phyloP scores from a whole-genome alignment of 148 eudicot genomes.

The Camellia sinensis region DNA sequence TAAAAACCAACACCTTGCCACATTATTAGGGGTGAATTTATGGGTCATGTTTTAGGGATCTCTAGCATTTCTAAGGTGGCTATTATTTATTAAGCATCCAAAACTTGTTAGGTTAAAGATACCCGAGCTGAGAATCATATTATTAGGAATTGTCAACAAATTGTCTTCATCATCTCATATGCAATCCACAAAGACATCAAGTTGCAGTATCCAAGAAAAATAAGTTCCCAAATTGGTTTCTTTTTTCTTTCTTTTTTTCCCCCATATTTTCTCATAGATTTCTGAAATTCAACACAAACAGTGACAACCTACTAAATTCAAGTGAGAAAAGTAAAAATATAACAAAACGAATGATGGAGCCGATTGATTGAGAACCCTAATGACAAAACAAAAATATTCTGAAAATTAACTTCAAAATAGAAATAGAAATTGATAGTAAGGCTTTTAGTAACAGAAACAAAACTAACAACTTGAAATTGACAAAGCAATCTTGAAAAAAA shows the following conservation, averaged over 20 bases:
- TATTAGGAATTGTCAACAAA: too few species aligned
- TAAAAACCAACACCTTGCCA: too few species aligned
- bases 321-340: not conserved
- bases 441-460: not conserved
- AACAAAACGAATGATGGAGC: not conserved
- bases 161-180: too few species aligned
- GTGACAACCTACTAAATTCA: not conserved
- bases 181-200: not conserved
- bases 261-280: not conserved
- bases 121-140: too few species aligned
- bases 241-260: not conserved
- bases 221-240: not conserved
- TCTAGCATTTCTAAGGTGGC: too few species aligned
- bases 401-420: not conserved
- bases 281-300: not conserved
- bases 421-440: too few species aligned
- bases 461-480: too few species aligned
- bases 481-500: not conserved
- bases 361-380: not conserved
- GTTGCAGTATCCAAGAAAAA: not conserved
- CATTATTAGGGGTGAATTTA: too few species aligned
- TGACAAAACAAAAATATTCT: not conserved
- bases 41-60: too few species aligned
- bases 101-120: too few species aligned
- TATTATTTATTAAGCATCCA: too few species aligned